phyloP scores from a whole-genome alignment of 2,329 filamentous ascomycete species.

The Phyllosticta citriasiana region DNA sequence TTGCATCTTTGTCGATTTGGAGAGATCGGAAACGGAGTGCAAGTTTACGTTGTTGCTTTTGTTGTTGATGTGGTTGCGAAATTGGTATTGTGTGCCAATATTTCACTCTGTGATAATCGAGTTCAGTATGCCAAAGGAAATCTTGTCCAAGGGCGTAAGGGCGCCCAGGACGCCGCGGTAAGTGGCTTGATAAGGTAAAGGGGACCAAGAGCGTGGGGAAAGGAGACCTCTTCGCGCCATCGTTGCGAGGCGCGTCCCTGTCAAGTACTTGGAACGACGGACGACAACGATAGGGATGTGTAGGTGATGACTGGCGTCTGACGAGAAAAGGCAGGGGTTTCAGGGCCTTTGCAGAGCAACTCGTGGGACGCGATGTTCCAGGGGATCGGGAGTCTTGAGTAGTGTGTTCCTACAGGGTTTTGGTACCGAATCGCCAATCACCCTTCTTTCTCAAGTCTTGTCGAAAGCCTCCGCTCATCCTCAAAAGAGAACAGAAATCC shows the following conservation, averaged over 20 bases:
- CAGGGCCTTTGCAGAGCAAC: neutral
- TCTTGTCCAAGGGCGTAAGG: neutral
- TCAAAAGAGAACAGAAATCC: neutral
- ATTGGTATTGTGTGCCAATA: neutral
- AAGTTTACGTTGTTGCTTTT: neutral
- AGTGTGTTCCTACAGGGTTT: neutral
- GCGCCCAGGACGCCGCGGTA: neutral
- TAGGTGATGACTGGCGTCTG: neutral
- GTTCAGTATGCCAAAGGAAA: neutral
- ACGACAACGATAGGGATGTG: neutral
- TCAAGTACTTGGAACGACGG: neutral
- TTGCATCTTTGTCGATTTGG: no score
- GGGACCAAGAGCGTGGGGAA: neutral
- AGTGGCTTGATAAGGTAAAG: neutral
- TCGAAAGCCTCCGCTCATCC: neutral
- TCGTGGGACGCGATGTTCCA: neutral
- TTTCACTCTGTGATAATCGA: neutral
- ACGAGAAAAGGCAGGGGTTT: neutral
- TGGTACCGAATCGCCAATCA: neutral
- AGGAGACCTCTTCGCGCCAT: neutral
- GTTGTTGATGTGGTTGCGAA: neutral
- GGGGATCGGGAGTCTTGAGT: neutral
- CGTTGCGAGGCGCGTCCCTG: neutral
- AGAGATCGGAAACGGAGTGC: neutral
- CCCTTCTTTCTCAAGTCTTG: neutral